Percentiles rank a stretch among this genome's conserved stretches.
These are phyloP conservation scores for Adansonia madagascariensis DNA, from an alignment of 441 rosid genomes.

Conservation along the genomic window DNA sequence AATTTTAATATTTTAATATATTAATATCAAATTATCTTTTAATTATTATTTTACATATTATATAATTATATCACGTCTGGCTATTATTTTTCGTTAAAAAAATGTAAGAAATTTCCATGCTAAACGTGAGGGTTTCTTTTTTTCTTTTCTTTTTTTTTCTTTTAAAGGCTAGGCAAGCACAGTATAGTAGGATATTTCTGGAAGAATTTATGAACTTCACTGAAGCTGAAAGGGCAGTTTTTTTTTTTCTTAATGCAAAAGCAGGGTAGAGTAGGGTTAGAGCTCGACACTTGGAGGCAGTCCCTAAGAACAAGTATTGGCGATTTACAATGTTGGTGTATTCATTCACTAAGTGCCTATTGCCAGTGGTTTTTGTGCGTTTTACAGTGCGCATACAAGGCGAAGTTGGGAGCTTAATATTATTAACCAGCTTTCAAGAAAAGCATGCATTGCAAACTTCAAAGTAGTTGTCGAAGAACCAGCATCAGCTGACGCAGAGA, in stretches of 20 bases:
- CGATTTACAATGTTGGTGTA: background rate
- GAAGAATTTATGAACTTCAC: background rate
- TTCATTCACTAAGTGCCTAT: too few relatives aligned
- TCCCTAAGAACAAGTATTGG: background rate
- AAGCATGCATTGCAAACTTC: too few relatives aligned
- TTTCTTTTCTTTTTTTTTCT: too few relatives aligned
- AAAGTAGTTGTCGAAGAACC: background rate
- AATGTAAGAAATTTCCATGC: background rate
- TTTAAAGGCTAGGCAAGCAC: background rate
- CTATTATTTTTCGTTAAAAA: too few relatives aligned
- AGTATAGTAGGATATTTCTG: background rate
- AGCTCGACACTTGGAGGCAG: background rate
- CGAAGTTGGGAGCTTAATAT: background rate
- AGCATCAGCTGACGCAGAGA: background rate
- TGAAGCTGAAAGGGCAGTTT: background rate
- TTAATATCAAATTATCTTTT: too few relatives aligned
- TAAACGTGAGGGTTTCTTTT: background rate
- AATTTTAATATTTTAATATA: background rate
- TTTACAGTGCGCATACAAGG: background rate
- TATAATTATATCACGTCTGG: background rate
- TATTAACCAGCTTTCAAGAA: too few relatives aligned
- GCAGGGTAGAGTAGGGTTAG: background rate
- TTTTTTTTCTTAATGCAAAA: background rate
- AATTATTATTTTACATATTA: too few relatives aligned
- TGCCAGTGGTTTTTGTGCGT: background rate